These are phyloP conservation scores for Apiotrichum porosum DNA, from an alignment of 1,284 basidiomycete genomes.

Conservation along the genomic window DNA sequence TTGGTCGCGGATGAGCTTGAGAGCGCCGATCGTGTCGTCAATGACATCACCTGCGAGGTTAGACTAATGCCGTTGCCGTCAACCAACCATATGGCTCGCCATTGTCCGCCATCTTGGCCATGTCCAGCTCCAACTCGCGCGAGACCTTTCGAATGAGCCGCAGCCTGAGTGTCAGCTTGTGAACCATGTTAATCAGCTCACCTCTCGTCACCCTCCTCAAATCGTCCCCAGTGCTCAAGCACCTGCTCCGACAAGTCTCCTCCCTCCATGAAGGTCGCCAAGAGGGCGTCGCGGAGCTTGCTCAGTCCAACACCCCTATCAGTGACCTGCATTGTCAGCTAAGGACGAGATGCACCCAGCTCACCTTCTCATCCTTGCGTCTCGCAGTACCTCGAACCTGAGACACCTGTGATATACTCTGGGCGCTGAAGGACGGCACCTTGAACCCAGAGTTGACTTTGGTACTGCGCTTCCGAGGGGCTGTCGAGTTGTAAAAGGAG, in stretches of 20 bases:
- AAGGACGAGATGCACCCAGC: too few relatives aligned
- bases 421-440: slow-evolving; percentile 1
- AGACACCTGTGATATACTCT: too few relatives aligned
- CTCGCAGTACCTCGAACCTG: too few relatives aligned
- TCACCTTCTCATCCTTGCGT: too few relatives aligned
- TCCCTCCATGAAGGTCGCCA: slow-evolving; percentile 7
- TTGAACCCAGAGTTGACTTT: slow-evolving; percentile 3
- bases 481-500: slow-evolving; percentile 26
- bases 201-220: slow-evolving; percentile 10
- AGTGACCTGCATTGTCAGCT: not conserved
- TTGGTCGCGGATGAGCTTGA: slow-evolving; percentile 14
- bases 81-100: slow-evolving; percentile 9
- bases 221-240: slow-evolving; percentile 14
- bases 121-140: slow-evolving; percentile 11
- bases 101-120: slow-evolving; percentile 4
- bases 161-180: not conserved
- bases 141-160: slow-evolving; percentile 8
- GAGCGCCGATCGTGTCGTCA: slow-evolving; percentile 6
- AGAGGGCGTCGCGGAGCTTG: slow-evolving; percentile 12
- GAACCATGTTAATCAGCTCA: not conserved
- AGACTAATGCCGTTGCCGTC: too few relatives aligned
- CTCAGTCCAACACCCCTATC: slow-evolving; percentile 3
- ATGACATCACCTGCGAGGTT: too few relatives aligned
- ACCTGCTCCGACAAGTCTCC: slow-evolving; percentile 12
- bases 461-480: slow-evolving; percentile 1